phyloP scores from a whole-genome alignment of 768 basidiomycete species.

The Lentinula aciculospora region DNA sequence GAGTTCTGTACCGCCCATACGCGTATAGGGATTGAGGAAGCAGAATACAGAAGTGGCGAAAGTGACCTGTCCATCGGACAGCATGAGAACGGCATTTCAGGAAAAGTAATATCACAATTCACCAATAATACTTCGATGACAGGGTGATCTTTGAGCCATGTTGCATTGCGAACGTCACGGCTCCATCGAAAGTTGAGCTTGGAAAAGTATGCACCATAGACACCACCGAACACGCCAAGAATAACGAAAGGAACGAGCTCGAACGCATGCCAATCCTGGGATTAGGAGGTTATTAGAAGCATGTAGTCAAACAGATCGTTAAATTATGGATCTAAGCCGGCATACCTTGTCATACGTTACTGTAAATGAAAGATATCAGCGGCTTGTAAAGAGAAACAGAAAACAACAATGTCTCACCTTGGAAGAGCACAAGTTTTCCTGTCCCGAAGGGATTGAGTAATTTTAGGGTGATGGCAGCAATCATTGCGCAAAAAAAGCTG shows the following conservation, averaged over 20 bases:
- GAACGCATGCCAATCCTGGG: constrained; percentile 87
- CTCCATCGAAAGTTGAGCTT: constrained; percentile 90
- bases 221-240: constrained; percentile 86
- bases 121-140: constrained; percentile 71
- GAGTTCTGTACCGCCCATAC: constrained; percentile 94
- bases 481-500: constrained; percentile 97
- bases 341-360: constrained; percentile 81
- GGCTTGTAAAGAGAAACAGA: neutral
- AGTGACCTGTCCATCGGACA: constrained; percentile 52
- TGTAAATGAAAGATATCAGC: neutral
- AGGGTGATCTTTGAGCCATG: constrained; percentile 77
- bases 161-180: constrained; percentile 72
- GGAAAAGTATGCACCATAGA: constrained; percentile 93
- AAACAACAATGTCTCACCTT: constrained; percentile 18
- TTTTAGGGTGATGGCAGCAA: constrained; percentile 90
- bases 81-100: neutral
- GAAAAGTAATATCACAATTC: constrained; percentile 41
- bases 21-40: constrained; percentile 85
- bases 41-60: constrained; percentile 69
- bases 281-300: too few relatives aligned
- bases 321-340: neutral
- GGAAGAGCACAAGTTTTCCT: constrained; percentile 89
- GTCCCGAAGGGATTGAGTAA: constrained; percentile 95
- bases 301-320: neutral
- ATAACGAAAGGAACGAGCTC: constrained; percentile 83